Evolutionary conservation across 2,329 filamentous ascomycete species (phyloP), one percentile per base, ranked within the genome.

Genomic region (Calonectria montana): DNA sequence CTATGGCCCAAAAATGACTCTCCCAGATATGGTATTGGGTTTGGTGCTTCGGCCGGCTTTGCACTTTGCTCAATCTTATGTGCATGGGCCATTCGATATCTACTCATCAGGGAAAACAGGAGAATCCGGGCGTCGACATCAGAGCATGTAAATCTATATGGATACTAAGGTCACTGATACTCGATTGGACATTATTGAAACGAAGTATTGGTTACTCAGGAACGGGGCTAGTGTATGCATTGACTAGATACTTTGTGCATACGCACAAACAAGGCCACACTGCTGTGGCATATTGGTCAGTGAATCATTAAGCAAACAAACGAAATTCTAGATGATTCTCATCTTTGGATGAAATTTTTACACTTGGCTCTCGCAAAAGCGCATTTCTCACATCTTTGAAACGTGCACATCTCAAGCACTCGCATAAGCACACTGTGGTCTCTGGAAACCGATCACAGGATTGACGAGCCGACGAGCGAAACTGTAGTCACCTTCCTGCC

Each of bases 1-100:
- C 79, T 88, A 4, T 88, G 86, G 86, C 86, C 86, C 5, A 83
- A 83, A 25, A 83, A 73, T 10, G 86, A 87, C 67, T 81, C 78
- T 41, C 87, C 87, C 0, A 80, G 85, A 25, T 88, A 87, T 70
- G 81, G 80, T 1, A 86, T 88, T 62, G 83, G 82, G 0, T 84
- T 86, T 16, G 85, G 84, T 6, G 85, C 86, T 15, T 87, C 85
- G 0, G 82, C 85, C 2, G 86, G 83, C 0, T 87, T 86, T 43
- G 83, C 85, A 1, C 65, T 83, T 7, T 79, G 80, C 23, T 81
- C 83, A 0, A 81, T 84, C 13, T 69, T 75, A 1, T 84, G 82
- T 29, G 86, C 86, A 1, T 88, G 86, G 86, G 73, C 82, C 8
- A 84, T 87, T 67, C 82, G 83, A 10, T 64, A 80, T 13, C 75